A percentile compares a stretch with the other conserved stretches of the same genome.
Conservation (phyloP, 83 land plant species). For the Thuja plicata region DNA sequence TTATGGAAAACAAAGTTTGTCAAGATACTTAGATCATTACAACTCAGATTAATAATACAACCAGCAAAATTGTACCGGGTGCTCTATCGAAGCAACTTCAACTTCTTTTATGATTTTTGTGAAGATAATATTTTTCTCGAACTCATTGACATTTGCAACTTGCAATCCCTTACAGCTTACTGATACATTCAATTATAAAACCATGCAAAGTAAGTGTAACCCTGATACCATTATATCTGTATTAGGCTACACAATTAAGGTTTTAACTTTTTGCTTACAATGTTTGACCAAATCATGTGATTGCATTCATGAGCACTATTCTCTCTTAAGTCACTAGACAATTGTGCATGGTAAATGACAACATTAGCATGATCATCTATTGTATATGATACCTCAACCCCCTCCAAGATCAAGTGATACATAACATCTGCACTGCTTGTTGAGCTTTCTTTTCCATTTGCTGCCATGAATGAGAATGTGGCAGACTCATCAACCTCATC, state of each 20-base stretch:
- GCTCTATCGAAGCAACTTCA: neutral
- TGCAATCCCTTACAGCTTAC: neutral
- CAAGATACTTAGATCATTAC: neutral
- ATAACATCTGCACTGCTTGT: conserved; percentile 8
- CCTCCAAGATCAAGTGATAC: conserved; percentile 64
- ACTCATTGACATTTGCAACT: neutral
- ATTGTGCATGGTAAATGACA: conserved; percentile 28
- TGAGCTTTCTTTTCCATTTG: neutral
- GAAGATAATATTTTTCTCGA: neutral
- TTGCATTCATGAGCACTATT: conserved; percentile 12
- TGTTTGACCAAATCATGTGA: conserved; percentile 20
- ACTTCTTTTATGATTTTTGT: neutral
- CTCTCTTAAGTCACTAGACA: neutral
- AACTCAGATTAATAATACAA: neutral
- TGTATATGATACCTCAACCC: conserved; percentile 30
- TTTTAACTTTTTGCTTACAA: neutral
- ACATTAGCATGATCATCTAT: conserved; percentile 27
- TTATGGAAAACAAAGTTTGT: neutral
- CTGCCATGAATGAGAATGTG: conserved; percentile 5
- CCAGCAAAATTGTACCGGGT: neutral
- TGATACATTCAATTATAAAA: neutral
- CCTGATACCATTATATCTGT: neutral
- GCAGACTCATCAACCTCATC: neutral
- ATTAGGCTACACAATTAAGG: neutral
- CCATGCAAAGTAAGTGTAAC: neutral